Base-by-base conservation (phyloP, 2,329 filamentous ascomycete species). In the Botrytis fabae region DNA sequence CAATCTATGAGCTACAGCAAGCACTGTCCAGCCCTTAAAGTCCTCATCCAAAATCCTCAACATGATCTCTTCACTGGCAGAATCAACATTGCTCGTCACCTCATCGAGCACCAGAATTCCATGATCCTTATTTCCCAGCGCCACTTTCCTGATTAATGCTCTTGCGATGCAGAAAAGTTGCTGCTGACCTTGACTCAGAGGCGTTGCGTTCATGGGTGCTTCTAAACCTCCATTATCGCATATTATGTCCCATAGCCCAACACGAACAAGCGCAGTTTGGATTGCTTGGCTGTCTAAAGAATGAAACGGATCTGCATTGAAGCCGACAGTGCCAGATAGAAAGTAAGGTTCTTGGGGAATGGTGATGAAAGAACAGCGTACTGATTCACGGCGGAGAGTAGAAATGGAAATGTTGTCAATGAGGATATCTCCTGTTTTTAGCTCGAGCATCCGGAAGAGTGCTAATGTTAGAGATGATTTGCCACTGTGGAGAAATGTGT, bases 381-480 rank as follows among this genome's bases (percentile, higher is more conserved):
- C 80, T 40, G 81, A 78, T 51, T 83, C 77, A 7, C 82, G 81
- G 0, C 82, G 80, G 14, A 85, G 76, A 12, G 76, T 81, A 9
- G 80, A 78, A 61, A 85, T 78, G 74, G 85, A 81, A 20, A 85
- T 74, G 7, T 80, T 82, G 62, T 86, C 84, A 64, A 85, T 82
- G 9, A 75, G 78, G 73, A 86, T 84, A 2, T 75, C 79, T 40
- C 84, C 84, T 75, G 89, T 86, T 78, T 96, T 93, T 0, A 95
- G 93, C 81, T 98, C 95, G 4, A 98, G 85, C 1, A 94, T 93
- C 69, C 85, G 83, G 42, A 89, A 83, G 4, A 89, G 79, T 0
- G 84, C 80, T 5, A 85, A 80, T 0, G 87, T 79, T 0, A 88
- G 79, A 1, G 69, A 88, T 82, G 14, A 88, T 71, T 85, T 85